Conservation (phyloP, 176 grass and related monocot species). For the Urochloa ruziziensis region DNA sequence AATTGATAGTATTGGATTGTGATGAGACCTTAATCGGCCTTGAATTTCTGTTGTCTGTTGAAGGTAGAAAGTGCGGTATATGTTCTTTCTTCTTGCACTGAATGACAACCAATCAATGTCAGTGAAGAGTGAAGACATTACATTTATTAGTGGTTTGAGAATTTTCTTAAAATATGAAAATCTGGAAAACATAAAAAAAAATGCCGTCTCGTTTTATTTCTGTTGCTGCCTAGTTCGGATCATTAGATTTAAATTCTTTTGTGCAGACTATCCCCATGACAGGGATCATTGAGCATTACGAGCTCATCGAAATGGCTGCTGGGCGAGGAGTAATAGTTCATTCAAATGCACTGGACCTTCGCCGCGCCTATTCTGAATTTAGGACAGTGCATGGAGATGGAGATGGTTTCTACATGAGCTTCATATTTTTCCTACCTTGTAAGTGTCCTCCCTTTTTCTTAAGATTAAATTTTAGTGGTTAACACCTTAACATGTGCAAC, state of each 20-base stretch:
- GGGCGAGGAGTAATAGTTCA: neutral
- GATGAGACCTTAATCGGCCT: neutral
- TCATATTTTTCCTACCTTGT: neutral
- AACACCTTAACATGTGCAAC: slow-evolving; percentile 12
- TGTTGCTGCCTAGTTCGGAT: neutral
- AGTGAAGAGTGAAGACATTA: neutral
- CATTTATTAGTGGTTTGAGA: neutral
- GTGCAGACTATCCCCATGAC: slow-evolving; percentile 13
- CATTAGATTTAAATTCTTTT: neutral
- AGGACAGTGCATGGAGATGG: slow-evolving; percentile 5
- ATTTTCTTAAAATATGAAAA: slow-evolving; percentile 14
- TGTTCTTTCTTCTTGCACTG: neutral
- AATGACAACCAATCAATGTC: neutral
- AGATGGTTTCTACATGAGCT: slow-evolving; percentile 7
- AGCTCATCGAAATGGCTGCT: neutral
- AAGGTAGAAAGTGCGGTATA: neutral
- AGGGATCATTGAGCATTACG: neutral
- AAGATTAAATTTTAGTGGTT: slow-evolving; percentile 2
- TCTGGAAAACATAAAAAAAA: neutral
- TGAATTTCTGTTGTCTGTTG: neutral
- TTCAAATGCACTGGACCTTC: neutral
- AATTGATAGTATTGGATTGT: slow-evolving; percentile 9
- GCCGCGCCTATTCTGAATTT: slow-evolving; percentile 10
- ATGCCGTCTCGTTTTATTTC: slow-evolving; percentile 2
- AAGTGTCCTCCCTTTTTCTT: neutral